Evolutionary conservation across 139 green algal species (phyloP).

Genomic region (Picochlorum sp.): DNA sequence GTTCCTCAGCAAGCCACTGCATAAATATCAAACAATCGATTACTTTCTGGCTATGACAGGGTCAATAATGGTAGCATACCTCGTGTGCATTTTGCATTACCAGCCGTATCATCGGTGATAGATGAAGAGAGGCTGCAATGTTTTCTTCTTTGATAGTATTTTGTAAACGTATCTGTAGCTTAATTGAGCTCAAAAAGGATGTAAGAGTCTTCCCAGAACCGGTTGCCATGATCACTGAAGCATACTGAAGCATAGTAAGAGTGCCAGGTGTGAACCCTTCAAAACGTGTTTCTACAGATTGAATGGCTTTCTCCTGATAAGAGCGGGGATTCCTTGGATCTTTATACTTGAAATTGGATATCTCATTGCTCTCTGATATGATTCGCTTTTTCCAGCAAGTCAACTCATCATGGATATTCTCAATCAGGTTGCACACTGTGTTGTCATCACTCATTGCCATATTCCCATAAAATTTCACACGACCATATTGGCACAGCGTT

Average conservation of each 20-base stretch:
- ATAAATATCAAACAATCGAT: background rate
- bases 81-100: conserved; percentile 5
- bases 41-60: background rate
- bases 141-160: background rate
- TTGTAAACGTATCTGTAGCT: background rate
- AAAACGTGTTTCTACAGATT: background rate
- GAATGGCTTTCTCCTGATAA: background rate
- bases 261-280: background rate
- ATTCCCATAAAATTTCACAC: background rate
- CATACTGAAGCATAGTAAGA: background rate
- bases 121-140: background rate
- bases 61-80: background rate
- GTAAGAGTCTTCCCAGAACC: conserved; percentile 2
- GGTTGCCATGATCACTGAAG: conserved; percentile 4
- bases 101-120: conserved; percentile 3
- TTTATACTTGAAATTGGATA: background rate
- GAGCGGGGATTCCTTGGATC: background rate
- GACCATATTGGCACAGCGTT: background rate
- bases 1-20: conserved; percentile 6
- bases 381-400: background rate
- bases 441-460: background rate
- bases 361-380: background rate
- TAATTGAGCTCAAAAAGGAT: background rate
- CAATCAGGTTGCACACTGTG: background rate
- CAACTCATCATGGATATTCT: background rate